These are phyloP conservation scores for Zymoseptoria crescenta DNA, from an alignment of 2,329 filamentous ascomycete genomes.

Conservation along the genomic window DNA sequence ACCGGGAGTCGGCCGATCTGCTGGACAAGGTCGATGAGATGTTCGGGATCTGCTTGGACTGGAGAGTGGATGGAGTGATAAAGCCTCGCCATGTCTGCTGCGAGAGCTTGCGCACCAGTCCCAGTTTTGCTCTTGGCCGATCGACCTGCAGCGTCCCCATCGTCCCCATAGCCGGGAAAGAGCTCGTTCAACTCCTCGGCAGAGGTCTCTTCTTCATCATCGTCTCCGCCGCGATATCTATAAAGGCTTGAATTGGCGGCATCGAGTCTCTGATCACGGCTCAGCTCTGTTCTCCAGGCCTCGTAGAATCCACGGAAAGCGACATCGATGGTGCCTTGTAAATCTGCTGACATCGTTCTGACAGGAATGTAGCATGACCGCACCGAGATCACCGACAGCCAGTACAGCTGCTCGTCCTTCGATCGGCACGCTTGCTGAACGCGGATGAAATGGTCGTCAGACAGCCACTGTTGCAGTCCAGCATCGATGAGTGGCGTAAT, in stretches of 20 bases:
- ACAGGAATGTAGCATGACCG: slow-evolving; percentile 12
- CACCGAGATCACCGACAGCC: slow-evolving; percentile 17
- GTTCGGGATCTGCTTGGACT: slow-evolving; percentile 1
- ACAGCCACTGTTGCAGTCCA: slow-evolving; percentile 13
- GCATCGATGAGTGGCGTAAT: slow-evolving; percentile 21
- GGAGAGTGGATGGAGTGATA: slow-evolving; percentile 15
- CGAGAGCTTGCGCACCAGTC: slow-evolving; percentile 17
- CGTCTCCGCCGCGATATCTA: slow-evolving; percentile 68
- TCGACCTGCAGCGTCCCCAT: slow-evolving; percentile 16
- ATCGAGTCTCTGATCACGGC: slow-evolving; percentile 66
- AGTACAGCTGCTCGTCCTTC: slow-evolving; percentile 18
- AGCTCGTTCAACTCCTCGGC: slow-evolving; percentile 68
- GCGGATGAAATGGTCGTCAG: slow-evolving; percentile 17
- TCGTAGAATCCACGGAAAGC: slow-evolving; percentile 66
- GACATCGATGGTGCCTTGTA: slow-evolving; percentile 50
- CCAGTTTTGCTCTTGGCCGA: not conserved
- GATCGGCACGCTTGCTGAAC: slow-evolving; percentile 8
- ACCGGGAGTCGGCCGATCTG: slow-evolving; percentile 3
- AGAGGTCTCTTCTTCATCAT: slow-evolving; percentile 67
- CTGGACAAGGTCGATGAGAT: slow-evolving; percentile 14
- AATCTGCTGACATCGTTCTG: slow-evolving; percentile 3
- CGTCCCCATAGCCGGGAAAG: slow-evolving; percentile 69
- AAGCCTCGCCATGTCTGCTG: slow-evolving; percentile 16
- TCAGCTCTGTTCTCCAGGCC: slow-evolving; percentile 71
- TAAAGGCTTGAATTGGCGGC: slow-evolving; percentile 71